Evolutionary conservation across 2,329 filamentous ascomycete genomes (phyloP).

Genomic region (Claviceps monticola): DNA sequence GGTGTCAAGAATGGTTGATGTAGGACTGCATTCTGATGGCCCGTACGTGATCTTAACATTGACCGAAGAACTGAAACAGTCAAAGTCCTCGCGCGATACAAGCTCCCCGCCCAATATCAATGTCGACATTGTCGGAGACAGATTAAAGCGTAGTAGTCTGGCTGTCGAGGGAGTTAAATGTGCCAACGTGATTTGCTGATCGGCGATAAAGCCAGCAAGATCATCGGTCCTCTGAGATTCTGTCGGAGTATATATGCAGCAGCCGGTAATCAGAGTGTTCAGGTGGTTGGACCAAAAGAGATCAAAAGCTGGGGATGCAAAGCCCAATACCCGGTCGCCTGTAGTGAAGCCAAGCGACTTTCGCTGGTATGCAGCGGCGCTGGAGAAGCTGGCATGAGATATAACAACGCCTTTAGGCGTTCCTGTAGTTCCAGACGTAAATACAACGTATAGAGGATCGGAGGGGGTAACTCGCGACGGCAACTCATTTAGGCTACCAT

Average conservation of each 20-base stretch:
- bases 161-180: slow-evolving; percentile 1
- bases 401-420: neutral
- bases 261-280: slow-evolving; percentile 2
- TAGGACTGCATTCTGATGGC: slow-evolving; percentile 9
- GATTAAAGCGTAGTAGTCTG: neutral
- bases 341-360: slow-evolving; percentile 12
- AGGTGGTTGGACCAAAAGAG: slow-evolving; percentile 1
- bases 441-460: neutral
- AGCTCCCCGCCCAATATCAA: slow-evolving; percentile 8
- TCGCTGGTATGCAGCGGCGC: slow-evolving; percentile 14
- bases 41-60: slow-evolving; percentile 11
- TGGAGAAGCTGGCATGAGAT: neutral
- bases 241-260: slow-evolving; percentile 6
- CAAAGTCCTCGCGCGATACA: slow-evolving; percentile 1
- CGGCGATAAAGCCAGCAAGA: neutral
- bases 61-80: slow-evolving; percentile 2
- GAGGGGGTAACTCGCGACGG: neutral
- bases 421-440: neutral
- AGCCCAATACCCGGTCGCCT: slow-evolving; percentile 18
- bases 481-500: neutral
- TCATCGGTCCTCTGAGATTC: slow-evolving; percentile 2
- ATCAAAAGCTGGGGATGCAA: slow-evolving; percentile 6
- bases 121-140: neutral
- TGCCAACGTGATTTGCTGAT: neutral
- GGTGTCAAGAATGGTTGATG: slow-evolving; percentile 3